Evolutionary conservation across 192 early-diverging fungal species (phyloP).

Genomic region (Backusella mclennaniae): DNA sequence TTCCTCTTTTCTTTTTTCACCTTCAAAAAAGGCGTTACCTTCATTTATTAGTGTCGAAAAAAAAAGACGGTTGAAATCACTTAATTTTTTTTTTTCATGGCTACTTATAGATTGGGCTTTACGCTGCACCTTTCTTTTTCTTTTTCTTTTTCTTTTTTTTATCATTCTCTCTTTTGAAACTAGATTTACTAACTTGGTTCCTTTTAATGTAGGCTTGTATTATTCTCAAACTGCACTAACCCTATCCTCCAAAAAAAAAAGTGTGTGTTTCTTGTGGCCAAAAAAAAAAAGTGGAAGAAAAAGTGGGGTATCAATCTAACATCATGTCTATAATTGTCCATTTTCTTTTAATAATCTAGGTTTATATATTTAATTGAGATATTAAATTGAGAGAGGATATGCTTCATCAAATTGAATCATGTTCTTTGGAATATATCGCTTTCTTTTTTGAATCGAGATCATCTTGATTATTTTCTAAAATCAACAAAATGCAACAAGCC

Average conservation of each 20-base stretch:
- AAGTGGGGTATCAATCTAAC: not conserved
- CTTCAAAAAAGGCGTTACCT: constrained; percentile 3
- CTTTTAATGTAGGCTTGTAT: not conserved
- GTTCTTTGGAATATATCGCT: not conserved
- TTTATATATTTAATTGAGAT: not conserved
- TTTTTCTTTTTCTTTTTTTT: not conserved
- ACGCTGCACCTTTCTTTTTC: not conserved
- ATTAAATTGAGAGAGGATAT: not conserved
- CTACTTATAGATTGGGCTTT: constrained; percentile 16
- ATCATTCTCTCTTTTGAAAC: not conserved
- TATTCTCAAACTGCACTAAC: not conserved
- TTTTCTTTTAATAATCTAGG: not conserved
- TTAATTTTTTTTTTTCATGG: constrained; percentile 17
- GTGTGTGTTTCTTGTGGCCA: not conserved
- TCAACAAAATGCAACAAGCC: not conserved
- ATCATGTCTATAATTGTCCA: not conserved
- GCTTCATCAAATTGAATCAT: not conserved
- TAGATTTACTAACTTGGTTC: constrained; percentile 4
- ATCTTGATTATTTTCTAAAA: not conserved
- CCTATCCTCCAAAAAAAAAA: not conserved
- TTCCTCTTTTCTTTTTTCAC: not conserved
- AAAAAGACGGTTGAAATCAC: constrained; percentile 2
- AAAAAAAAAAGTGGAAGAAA: not conserved
- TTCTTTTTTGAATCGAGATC: not conserved
- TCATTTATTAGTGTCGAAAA: constrained; percentile 18